Evolutionary conservation across 78 protist genomes (phyloP).

Genomic region (Dictyostelium purpureum): DNA sequence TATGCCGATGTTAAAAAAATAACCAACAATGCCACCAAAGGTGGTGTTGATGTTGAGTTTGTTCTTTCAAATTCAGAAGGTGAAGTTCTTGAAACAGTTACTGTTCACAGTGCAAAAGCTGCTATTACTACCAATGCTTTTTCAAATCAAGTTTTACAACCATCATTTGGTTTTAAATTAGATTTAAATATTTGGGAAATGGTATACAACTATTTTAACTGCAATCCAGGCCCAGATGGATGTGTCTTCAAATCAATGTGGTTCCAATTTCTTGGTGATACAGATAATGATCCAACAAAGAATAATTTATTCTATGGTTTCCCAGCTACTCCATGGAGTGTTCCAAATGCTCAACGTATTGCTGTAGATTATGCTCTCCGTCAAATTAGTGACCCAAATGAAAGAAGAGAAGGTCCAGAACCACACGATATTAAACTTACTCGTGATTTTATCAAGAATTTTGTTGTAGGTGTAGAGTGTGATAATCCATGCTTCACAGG

Average conservation of each 20-base stretch:
- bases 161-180: conserved; percentile 12
- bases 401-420: not conserved
- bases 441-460: not conserved
- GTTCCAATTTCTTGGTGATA: not conserved
- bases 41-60: not conserved
- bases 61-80: not conserved
- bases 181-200: conserved; percentile 22
- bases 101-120: not conserved
- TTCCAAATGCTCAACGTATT: not conserved
- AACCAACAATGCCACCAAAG: not conserved
- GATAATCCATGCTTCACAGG: not conserved
- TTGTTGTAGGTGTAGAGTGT: not conserved
- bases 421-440: not conserved
- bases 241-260: conserved; percentile 3
- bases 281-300: not conserved
- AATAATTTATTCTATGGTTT: not conserved
- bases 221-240: conserved; percentile 1
- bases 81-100: not conserved
- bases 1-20: not conserved
- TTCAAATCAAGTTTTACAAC: not conserved
- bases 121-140: not conserved
- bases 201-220: not conserved
- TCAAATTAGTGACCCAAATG: conserved; percentile 9
- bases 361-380: not conserved
- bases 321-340: conserved; percentile 16